Percentiles rank a stretch among this genome's conserved stretches.
Evolutionary conservation across 208 protist species (phyloP).

Genomic region (Leptomonas seymouri): DNA sequence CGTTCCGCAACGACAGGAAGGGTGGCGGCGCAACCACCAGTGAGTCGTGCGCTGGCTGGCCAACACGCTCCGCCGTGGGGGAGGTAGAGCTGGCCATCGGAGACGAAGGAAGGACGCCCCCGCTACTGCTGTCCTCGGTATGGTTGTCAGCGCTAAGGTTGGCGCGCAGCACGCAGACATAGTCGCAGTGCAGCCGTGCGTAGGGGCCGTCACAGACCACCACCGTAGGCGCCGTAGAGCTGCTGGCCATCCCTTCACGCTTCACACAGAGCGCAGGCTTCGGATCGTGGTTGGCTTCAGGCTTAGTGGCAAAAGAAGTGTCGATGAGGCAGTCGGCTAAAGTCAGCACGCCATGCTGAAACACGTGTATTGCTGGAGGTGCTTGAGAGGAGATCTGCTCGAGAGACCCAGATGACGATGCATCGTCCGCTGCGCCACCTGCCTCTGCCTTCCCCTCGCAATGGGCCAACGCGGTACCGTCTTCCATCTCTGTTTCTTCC

Average conservation of each 20-base stretch:
- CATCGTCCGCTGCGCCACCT: neutral
- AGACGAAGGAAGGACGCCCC: neutral
- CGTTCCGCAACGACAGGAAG: constrained; percentile 14
- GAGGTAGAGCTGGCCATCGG: neutral
- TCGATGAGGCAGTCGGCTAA: constrained; percentile 28
- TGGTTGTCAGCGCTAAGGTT: neutral
- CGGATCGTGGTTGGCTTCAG: neutral
- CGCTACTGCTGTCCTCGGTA: neutral
- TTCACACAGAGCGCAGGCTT: neutral
- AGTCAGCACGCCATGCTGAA: constrained; percentile 27
- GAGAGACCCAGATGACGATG: neutral
- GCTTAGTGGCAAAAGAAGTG: constrained; percentile 1
- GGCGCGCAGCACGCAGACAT: constrained; percentile 19
- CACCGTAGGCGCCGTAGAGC: neutral
- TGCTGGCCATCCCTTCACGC: too few relatives aligned
- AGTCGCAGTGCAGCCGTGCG: constrained; percentile 26
- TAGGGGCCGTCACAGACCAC: constrained; percentile 23
- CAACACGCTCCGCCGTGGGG: neutral
- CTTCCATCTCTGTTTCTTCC: neutral
- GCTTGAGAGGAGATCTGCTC: neutral
- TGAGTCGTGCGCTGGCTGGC: neutral
- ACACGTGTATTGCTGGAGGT: constrained; percentile 19
- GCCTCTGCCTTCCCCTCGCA: too few relatives aligned
- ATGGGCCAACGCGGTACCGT: neutral
- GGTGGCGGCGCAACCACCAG: neutral